These are phyloP conservation scores for Aspergillus hancockii DNA, from an alignment of 495 filamentous ascomycete genomes.

Conservation along the genomic window DNA sequence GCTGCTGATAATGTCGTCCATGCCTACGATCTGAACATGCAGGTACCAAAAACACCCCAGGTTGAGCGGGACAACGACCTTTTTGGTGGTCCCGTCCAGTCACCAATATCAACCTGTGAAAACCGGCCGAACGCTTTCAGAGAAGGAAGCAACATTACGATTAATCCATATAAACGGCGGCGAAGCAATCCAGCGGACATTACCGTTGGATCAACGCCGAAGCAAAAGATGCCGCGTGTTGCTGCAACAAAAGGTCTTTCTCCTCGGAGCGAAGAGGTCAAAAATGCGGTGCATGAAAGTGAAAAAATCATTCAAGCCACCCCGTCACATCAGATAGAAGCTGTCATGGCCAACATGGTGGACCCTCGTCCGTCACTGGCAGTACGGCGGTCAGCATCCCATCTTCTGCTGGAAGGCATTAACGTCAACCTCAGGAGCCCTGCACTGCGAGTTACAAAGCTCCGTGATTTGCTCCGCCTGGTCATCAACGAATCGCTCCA, in stretches of 20 bases:
- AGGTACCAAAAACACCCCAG: conserved; percentile 64
- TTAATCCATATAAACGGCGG: conserved; percentile 52
- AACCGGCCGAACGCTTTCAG: conserved; percentile 43
- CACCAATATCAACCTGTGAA: conserved; percentile 23
- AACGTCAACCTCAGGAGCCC: conserved; percentile 38
- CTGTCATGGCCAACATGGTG: conserved; percentile 43
- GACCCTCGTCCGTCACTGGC: conserved; percentile 44
- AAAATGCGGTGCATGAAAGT: conserved; percentile 52
- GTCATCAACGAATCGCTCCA: conserved; percentile 71
- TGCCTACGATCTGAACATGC: conserved; percentile 86
- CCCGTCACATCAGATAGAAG: conserved; percentile 42
- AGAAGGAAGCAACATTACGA: conserved; percentile 46
- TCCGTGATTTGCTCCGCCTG: conserved; percentile 66
- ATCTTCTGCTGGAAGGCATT: conserved; percentile 47
- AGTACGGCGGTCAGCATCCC: conserved; percentile 42
- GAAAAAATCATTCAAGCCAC: conserved; percentile 47
- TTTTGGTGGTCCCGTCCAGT: conserved; percentile 25
- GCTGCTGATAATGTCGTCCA: conserved; percentile 85
- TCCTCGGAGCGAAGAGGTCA: conserved; percentile 50
- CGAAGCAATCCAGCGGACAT: conserved; percentile 46
- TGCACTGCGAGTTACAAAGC: conserved; percentile 58
- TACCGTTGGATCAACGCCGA: conserved; percentile 31
- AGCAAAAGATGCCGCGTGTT: conserved; percentile 40
- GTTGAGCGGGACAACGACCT: conserved; percentile 41
- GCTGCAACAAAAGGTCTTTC: conserved; percentile 43